Evolutionary conservation across 129 eudicot genomes (phyloP), one percentile per base, ranked within the genome.

Genomic region (Deinandra increscens): DNA sequence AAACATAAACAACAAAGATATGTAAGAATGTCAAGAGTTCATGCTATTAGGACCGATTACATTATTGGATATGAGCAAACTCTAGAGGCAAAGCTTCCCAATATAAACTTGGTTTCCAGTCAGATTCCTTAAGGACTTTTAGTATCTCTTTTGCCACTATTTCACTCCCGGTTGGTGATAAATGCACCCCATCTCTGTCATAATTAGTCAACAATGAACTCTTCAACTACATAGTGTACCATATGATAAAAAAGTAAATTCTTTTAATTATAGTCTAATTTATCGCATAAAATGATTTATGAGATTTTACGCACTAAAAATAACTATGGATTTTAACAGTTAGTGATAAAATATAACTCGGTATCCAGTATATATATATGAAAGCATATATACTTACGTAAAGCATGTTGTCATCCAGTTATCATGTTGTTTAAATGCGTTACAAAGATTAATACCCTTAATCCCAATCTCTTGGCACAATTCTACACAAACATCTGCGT

Each of bases 111-210:
- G 96, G 96, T 66, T 83, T 82, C 91, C 96, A 88, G 3, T 85
- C 85, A 0, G 84, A 80, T 69, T 72, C 83, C 41, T 64, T 71
- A 5, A 88, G 59, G 19, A 77, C 64, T 44, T 79, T 76, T 46
- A 85, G 74, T 62, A 89, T 83, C 80, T 89, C 96, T 77, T 75
- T 61, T 8, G 80, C 86, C 49, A 89, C 86, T 19, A 86, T 80
- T 60, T 77, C 79, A 81, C 88, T 76, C 29, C 87, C 96, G 23
- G 43, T 82, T 1, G 82, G n/a, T 41, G 92, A 50, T 8, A 89
- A 72, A 77, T 89, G 96, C 50, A 89, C 80, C 31, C 92, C 92
- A 46, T 89, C 96, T 41, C 92, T 88, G 81, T 46, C n/a, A n/a
- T 7, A 9, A 34, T 60, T 46, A 67, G 17, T 39, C 33, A 8